Evolutionary conservation across 164 flowering plant species (phyloP).

Genomic region (Euptelea pleiosperma): DNA sequence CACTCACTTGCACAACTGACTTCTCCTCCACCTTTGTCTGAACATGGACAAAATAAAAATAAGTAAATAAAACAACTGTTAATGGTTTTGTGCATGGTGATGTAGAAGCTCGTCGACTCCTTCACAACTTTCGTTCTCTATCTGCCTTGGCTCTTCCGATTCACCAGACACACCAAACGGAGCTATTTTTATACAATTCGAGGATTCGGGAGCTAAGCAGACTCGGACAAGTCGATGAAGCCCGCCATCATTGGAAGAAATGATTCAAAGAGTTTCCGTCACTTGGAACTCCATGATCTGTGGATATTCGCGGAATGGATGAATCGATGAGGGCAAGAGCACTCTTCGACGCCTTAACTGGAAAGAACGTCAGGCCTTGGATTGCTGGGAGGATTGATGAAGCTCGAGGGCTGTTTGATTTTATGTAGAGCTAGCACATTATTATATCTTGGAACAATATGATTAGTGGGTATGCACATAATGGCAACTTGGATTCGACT

Average conservation of each 20-base stretch:
- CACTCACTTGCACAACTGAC: no score
- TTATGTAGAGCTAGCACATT: slow-evolving; percentile 36
- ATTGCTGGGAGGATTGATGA: slow-evolving; percentile 31
- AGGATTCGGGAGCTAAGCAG: slow-evolving; percentile 24
- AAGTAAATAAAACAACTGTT: not conserved
- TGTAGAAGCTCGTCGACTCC: slow-evolving; percentile 11
- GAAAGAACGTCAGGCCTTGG: slow-evolving; percentile 37
- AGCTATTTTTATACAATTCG: slow-evolving; percentile 24
- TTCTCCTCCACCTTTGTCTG: no score
- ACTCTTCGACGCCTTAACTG: slow-evolving; percentile 25
- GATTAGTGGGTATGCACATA: slow-evolving; percentile 36
- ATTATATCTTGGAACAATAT: slow-evolving; percentile 46
- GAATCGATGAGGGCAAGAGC: slow-evolving; percentile 24
- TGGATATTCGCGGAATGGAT: slow-evolving; percentile 24
- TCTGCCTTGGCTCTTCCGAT: slow-evolving; percentile 17
- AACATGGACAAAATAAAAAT: no score
- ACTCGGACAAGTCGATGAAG: slow-evolving; percentile 31
- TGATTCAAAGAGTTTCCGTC: slow-evolving; percentile 29
- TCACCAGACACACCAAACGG: slow-evolving; percentile 15
- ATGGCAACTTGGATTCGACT: slow-evolving; percentile 32
- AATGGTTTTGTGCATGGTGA: slow-evolving; percentile 15
- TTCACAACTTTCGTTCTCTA: slow-evolving; percentile 7
- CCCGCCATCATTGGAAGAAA: slow-evolving; percentile 34
- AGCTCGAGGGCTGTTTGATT: slow-evolving; percentile 31
- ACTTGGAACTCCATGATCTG: slow-evolving; percentile 37